A percentile compares a stretch with the other conserved stretches of the same genome.
phyloP scores from a whole-genome alignment of 2,329 filamentous ascomycete genomes.

The Fusarium siculi region DNA sequence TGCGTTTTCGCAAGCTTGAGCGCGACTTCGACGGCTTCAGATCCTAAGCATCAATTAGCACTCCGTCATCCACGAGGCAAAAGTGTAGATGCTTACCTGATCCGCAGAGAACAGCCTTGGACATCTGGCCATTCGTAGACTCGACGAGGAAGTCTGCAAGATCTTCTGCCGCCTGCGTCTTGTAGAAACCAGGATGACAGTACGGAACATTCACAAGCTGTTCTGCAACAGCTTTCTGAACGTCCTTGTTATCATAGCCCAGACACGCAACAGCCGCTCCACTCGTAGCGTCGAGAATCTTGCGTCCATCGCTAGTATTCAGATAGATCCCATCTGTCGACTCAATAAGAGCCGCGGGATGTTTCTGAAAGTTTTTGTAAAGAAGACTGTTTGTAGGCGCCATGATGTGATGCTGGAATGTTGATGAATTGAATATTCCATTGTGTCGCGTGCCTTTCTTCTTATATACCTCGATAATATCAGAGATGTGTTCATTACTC shows the following conservation, averaged over 20 bases:
- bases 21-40: conserved; percentile 36
- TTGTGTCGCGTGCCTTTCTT: background rate
- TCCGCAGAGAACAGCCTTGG: conserved; percentile 36
- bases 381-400: conserved; percentile 35
- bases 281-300: conserved; percentile 40
- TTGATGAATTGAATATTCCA: background rate
- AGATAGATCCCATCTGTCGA: conserved; percentile 33
- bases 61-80: accelerated
- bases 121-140: conserved; percentile 33
- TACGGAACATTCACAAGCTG: conserved; percentile 35
- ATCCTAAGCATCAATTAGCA: background rate
- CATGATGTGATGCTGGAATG: conserved; percentile 10
- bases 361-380: conserved; percentile 41
- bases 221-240: conserved; percentile 35
- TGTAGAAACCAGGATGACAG: conserved; percentile 38
- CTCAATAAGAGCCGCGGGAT: conserved; percentile 36
- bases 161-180: conserved; percentile 30
- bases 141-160: conserved; percentile 36
- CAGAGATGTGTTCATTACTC: background rate
- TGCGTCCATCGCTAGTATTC: conserved; percentile 35
- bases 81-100: conserved; percentile 6
- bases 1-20: conserved; percentile 38
- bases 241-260: conserved; percentile 37
- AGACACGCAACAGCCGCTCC: conserved; percentile 40
- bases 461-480: conserved; percentile 6